These are phyloP conservation scores for Petunia axillaris DNA, from an alignment of 257 asterid genomes.

Conservation along the genomic window DNA sequence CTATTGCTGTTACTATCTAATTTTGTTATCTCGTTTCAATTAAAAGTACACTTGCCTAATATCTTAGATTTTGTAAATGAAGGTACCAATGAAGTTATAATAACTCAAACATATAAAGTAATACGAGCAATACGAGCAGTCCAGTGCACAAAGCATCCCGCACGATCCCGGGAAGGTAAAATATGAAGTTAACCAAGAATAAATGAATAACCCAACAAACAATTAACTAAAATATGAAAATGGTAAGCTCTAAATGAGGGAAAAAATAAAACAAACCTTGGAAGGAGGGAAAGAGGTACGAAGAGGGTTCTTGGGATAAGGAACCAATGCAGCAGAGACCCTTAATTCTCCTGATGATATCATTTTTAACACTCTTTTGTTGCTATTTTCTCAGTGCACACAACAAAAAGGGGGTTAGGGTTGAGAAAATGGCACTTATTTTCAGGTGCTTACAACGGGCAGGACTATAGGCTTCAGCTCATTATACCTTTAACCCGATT, in stretches of 20 bases:
- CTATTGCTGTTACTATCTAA: too few relatives aligned
- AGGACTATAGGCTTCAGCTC: not conserved
- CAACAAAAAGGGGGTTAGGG: constrained; percentile 16
- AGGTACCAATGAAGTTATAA: not conserved
- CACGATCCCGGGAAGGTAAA: too few relatives aligned
- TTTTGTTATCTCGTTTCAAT: too few relatives aligned
- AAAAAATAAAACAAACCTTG: constrained; percentile 52
- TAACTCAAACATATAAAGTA: not conserved
- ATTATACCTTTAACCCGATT: not conserved
- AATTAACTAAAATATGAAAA: not conserved
- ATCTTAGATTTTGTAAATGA: not conserved
- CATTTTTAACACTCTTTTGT: constrained; percentile 24
- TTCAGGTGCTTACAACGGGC: too few relatives aligned
- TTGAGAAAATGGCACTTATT: not conserved
- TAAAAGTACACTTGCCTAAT: not conserved
- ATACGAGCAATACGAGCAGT: too few relatives aligned
- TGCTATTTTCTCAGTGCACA: not conserved
- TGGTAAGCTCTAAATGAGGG: not conserved
- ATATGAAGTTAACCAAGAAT: not conserved
- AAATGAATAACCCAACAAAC: not conserved
- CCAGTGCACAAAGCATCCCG: too few relatives aligned
- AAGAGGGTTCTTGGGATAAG: constrained; percentile 58
- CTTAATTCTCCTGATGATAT: constrained; percentile 75
- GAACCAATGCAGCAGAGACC: constrained; percentile 68
- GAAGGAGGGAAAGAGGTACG: constrained; percentile 59